Percentiles rank a stretch among this genome's conserved stretches.
Conservation (phyloP, 805 yeast species). For the Candida railenensis region DNA sequence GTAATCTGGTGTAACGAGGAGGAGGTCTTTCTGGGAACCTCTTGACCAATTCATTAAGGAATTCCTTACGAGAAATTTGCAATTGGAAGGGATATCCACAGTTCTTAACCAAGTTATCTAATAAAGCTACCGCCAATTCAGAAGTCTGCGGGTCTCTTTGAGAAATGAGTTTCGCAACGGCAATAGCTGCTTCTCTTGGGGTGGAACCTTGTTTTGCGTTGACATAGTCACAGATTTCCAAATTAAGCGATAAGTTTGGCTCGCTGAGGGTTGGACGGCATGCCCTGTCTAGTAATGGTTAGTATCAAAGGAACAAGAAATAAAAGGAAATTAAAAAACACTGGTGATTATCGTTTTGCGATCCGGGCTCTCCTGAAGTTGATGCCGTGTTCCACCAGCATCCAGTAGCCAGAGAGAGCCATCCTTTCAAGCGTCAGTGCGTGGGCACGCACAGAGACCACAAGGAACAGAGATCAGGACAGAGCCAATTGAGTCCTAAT, state of each 20-base stretch:
- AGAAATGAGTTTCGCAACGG: constrained; percentile 79
- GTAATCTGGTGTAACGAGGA: constrained; percentile 75
- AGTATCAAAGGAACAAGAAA: neutral
- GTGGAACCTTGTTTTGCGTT: constrained; percentile 88
- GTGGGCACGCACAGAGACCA: too few relatives aligned
- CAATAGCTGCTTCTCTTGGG: constrained; percentile 89
- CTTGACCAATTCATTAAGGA: constrained; percentile 87
- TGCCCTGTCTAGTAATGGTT: constrained; percentile 58
- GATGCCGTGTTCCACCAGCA: too few relatives aligned
- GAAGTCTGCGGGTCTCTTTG: constrained; percentile 82
- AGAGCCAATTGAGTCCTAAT: too few relatives aligned
- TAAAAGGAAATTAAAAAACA: neutral
- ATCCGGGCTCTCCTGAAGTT: too few relatives aligned
- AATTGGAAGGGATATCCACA: constrained; percentile 97
- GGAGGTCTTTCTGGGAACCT: constrained; percentile 96
- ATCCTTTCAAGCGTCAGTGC: too few relatives aligned
- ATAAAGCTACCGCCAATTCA: constrained; percentile 74
- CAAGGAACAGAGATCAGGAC: too few relatives aligned
- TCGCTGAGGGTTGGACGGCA: constrained; percentile 79
- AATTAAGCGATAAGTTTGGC: constrained; percentile 84
- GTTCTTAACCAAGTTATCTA: constrained; percentile 92
- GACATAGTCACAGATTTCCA: constrained; percentile 91
- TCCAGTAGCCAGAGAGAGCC: too few relatives aligned
- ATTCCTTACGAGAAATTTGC: constrained; percentile 93
- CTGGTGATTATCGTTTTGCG: neutral